Evolutionary conservation across 108 stramenopile genomes (phyloP).

Genomic region (Pinguiococcus pyrenoidosus): DNA sequence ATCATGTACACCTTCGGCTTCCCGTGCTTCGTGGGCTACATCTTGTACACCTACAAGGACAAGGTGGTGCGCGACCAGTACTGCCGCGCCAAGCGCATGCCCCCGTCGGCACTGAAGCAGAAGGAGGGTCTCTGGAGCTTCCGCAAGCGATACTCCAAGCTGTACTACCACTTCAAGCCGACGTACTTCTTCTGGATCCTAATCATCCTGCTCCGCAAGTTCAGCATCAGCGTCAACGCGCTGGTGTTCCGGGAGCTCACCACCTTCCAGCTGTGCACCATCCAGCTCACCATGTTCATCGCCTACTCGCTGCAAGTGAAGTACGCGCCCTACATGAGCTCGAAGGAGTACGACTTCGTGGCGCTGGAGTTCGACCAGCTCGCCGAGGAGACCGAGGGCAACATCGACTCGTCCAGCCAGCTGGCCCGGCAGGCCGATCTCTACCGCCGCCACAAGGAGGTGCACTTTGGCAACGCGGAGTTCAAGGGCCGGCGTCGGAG

Average conservation of each 20-base stretch:
- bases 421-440: too few species aligned
- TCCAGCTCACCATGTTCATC: constrained; percentile 16
- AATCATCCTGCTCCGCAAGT: constrained; percentile 17
- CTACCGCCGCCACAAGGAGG: too few species aligned
- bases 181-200: constrained; percentile 11
- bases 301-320: constrained; percentile 8
- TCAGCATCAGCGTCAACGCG: constrained; percentile 7
- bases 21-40: constrained; percentile 1
- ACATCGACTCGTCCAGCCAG: too few species aligned
- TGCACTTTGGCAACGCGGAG: too few species aligned
- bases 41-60: constrained; percentile 1
- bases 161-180: constrained; percentile 25
- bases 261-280: constrained; percentile 11
- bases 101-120: constrained; percentile 4
- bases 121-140: constrained; percentile 3
- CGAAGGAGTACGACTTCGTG: constrained; percentile 4
- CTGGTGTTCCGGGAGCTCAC: constrained; percentile 14
- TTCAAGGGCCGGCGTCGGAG: too few species aligned
- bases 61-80: constrained; percentile 16
- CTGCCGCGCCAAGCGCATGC: constrained; percentile 9
- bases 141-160: constrained; percentile 10
- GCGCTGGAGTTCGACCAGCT: constrained; percentile 3
- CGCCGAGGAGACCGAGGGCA: too few species aligned
- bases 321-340: constrained; percentile 23
- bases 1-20: constrained; percentile 21